Conservation (phyloP, 2,329 filamentous ascomycete species). For the Mollisia scopiformis region DNA sequence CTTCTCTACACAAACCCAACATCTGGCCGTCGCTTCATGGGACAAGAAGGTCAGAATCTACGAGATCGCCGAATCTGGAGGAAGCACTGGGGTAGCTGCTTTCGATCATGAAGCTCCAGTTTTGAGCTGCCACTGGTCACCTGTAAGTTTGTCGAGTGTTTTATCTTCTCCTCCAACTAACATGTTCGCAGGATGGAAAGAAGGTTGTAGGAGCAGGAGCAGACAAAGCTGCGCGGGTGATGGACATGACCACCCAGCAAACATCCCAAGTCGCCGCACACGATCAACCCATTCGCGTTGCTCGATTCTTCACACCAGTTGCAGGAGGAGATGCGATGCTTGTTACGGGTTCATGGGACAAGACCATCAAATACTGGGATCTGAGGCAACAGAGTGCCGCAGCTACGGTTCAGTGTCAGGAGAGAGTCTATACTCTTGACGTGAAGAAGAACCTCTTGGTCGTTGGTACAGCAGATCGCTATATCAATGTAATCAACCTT, state of each 20-base stretch:
- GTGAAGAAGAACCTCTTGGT: slow-evolving; percentile 87
- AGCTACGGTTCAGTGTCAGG: slow-evolving; percentile 68
- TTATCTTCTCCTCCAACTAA: not conserved
- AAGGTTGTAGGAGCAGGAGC: slow-evolving; percentile 87
- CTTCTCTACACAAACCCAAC: slow-evolving; percentile 78
- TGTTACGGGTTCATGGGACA: slow-evolving; percentile 91
- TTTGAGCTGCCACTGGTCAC: slow-evolving; percentile 84
- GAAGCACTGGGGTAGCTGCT: slow-evolving; percentile 81
- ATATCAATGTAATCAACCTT: slow-evolving; percentile 94
- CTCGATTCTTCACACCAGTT: slow-evolving; percentile 75
- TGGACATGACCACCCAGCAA: slow-evolving; percentile 74
- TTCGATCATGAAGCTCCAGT: slow-evolving; percentile 89
- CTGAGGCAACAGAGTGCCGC: slow-evolving; percentile 67
- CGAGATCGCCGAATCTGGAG: slow-evolving; percentile 78
- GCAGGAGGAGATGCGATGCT: slow-evolving; percentile 72
- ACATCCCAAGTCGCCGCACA: slow-evolving; percentile 78
- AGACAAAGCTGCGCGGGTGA: slow-evolving; percentile 87
- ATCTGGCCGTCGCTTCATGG: slow-evolving; percentile 91
- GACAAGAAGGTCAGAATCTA: slow-evolving; percentile 98
- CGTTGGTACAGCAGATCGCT: slow-evolving; percentile 89
- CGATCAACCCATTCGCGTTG: slow-evolving; percentile 78
- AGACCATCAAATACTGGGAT: slow-evolving; percentile 90
- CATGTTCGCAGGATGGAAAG: slow-evolving; percentile 72
- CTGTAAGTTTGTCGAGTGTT: slow-evolving; percentile 56
- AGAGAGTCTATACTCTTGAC: slow-evolving; percentile 90